Evolutionary conservation across 352 stramenopile genomes (phyloP).

Genomic region (Globisporangium cystogenes): DNA sequence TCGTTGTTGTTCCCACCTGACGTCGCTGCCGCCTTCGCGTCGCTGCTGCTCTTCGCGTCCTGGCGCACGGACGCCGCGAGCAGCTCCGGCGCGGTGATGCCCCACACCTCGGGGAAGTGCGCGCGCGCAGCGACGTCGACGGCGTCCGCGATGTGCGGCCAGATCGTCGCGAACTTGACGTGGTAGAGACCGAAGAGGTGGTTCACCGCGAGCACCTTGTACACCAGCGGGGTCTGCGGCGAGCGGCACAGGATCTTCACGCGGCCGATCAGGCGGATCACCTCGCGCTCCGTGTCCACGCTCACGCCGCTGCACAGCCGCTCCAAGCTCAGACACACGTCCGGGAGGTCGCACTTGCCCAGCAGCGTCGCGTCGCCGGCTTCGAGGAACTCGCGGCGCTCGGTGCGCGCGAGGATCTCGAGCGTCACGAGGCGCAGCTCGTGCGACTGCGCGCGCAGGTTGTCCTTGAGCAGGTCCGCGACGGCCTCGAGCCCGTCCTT

Average conservation of each 20-base stretch:
- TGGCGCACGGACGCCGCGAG: constrained; percentile 35
- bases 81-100: constrained; percentile 48
- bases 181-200: constrained; percentile 82
- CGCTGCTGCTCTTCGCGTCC: constrained; percentile 15
- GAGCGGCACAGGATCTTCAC: constrained; percentile 75
- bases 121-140: constrained; percentile 47
- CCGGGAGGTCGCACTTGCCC: constrained; percentile 61
- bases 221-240: constrained; percentile 60
- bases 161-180: constrained; percentile 87
- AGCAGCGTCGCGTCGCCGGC: constrained; percentile 29
- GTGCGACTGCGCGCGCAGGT: constrained; percentile 65
- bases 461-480: constrained; percentile 35
- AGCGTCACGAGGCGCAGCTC: constrained; percentile 62
- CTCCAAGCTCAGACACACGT: constrained; percentile 66
- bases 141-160: constrained; percentile 69
- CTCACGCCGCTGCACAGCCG: constrained; percentile 37
- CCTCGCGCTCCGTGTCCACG: constrained; percentile 79
- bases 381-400: constrained; percentile 48
- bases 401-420: constrained; percentile 52
- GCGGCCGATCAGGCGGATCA: constrained; percentile 71
- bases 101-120: constrained; percentile 66
- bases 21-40: background rate
- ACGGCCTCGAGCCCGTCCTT: constrained; percentile 24
- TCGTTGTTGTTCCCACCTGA: background rate
- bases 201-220: constrained; percentile 73